Evolutionary conservation across 176 grass and related monocot species (phyloP).

Genomic region (Oropetium thomaeum): DNA sequence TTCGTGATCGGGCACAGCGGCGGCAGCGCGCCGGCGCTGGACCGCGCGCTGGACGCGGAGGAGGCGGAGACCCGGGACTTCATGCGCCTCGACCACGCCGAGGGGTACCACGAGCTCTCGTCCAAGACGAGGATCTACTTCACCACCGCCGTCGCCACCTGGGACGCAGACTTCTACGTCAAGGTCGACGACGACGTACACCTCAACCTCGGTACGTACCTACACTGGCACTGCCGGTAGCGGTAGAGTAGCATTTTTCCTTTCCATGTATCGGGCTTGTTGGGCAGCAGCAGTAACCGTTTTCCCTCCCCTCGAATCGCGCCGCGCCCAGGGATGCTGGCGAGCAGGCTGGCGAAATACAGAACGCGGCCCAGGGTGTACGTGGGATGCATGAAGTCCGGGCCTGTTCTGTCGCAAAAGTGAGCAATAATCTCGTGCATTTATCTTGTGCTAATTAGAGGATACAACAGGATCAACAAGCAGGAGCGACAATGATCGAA

Average conservation of each 20-base stretch:
- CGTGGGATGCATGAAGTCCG: constrained; percentile 98
- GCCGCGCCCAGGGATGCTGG: constrained; percentile 83
- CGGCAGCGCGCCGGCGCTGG: constrained; percentile 42
- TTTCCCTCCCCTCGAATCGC: too few species aligned
- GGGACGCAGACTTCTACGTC: constrained; percentile 97
- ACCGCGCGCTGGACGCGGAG: constrained; percentile 70
- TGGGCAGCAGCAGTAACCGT: too few species aligned
- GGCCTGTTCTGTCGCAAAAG: constrained; percentile 77
- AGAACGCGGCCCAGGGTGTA: constrained; percentile 68
- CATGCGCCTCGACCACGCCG: constrained; percentile 73
- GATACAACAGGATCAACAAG: background rate
- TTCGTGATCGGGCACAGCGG: constrained; percentile 94
- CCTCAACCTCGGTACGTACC: constrained; percentile 74
- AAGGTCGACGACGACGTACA: constrained; percentile 99
- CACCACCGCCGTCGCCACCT: constrained; percentile 66
- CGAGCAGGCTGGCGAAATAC: constrained; percentile 52
- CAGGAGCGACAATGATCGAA: too few species aligned
- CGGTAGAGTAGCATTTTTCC: too few species aligned
- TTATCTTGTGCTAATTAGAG: too few species aligned
- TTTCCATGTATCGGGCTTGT: background rate
- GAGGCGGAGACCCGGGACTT: constrained; percentile 73
- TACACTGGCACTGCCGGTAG: background rate
- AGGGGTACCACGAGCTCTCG: constrained; percentile 89
- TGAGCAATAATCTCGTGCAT: constrained; percentile 23
- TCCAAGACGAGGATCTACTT: constrained; percentile 90